These are phyloP conservation scores for Dactylellina haptotyla DNA, from an alignment of 2,329 filamentous ascomycete species.

Conservation along the genomic window DNA sequence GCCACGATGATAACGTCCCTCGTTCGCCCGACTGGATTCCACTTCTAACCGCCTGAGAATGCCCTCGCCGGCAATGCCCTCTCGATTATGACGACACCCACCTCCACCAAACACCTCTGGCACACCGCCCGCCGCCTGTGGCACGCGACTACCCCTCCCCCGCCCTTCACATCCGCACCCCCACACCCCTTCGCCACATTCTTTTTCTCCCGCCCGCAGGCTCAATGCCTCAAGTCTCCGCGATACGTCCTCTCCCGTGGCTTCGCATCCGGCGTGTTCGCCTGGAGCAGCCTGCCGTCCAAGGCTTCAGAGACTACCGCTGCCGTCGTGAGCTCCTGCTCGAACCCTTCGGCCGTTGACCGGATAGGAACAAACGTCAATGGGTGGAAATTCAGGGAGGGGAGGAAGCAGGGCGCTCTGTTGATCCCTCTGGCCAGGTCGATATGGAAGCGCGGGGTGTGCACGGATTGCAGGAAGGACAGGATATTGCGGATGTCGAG, in stretches of 20 bases:
- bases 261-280: conserved; percentile 57
- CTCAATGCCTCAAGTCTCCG: conserved; percentile 33
- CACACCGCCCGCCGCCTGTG: conserved; percentile 41
- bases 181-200: conserved; percentile 22
- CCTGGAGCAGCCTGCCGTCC: conserved; percentile 55
- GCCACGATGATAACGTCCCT: not conserved
- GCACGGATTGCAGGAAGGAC: conserved; percentile 54
- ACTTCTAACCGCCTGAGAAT: not conserved
- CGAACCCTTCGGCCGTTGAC: conserved; percentile 43
- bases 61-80: not conserved
- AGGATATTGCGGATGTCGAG: conserved; percentile 43
- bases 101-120: conserved; percentile 28
- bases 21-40: not conserved
- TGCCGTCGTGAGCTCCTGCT: conserved; percentile 54
- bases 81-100: conserved; percentile 4
- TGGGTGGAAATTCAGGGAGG: conserved; percentile 47
- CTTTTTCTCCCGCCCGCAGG: conserved; percentile 29
- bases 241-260: conserved; percentile 57
- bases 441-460: conserved; percentile 49
- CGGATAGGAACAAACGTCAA: conserved; percentile 50
- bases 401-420: conserved; percentile 27
- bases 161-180: conserved; percentile 25
- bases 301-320: conserved; percentile 56
- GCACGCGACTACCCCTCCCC: conserved; percentile 53
- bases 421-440: conserved; percentile 37